Base-by-base conservation (phyloP, 1,139 yeast species). In the Meyerozyma elateridarum region DNA sequence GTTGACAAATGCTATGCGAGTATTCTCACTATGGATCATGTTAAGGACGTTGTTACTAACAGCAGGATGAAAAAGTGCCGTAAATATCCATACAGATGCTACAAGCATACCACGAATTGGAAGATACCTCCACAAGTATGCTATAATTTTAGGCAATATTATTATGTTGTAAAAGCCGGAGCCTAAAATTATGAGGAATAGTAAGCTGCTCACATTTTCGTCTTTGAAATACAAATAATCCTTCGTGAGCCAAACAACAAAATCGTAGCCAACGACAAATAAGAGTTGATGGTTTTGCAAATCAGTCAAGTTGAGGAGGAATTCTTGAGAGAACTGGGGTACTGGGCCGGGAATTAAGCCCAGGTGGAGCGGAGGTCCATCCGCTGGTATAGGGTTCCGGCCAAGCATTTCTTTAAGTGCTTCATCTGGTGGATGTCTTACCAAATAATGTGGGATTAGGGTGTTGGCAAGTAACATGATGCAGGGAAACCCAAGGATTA, bases 251-350 rank as follows among this genome's bases (percentile, higher is more conserved):
- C 67, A 59, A 15, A 68, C 60, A 5, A 74, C 37, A 21, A 66
- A 63, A 54, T 87, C 93, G 66, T 79, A 85, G 0, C 65, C 57
- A n/a, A 61, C 54, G 8, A 82, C 76, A 48, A 79, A 85, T 12
- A 79, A 52, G n/a, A 79, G 54, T 87, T 84, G 81, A 45, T 79
- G 81, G 52, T 87, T 87, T 49, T 87, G 96, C 35, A 87, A 64
- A 57, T 87, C 96, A 1, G 94, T 85, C 45, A 85, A 62, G 52
- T 87, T 87, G 39, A 87, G 55, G 17, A 81, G 59, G 51, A 85
- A 87, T 51, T 87, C 95, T 34, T 85, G 69, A 13, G 91, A 79
- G 31, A 84, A 66, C 51, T 85, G 87, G 2, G 91, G 85, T 3
- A 80, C 84, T 0, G 95, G 94, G 38, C 73, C 76, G 1, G 94